These are phyloP conservation scores for Eutrema heterophyllum DNA, from an alignment of 345 rosid species.

Conservation along the genomic window DNA sequence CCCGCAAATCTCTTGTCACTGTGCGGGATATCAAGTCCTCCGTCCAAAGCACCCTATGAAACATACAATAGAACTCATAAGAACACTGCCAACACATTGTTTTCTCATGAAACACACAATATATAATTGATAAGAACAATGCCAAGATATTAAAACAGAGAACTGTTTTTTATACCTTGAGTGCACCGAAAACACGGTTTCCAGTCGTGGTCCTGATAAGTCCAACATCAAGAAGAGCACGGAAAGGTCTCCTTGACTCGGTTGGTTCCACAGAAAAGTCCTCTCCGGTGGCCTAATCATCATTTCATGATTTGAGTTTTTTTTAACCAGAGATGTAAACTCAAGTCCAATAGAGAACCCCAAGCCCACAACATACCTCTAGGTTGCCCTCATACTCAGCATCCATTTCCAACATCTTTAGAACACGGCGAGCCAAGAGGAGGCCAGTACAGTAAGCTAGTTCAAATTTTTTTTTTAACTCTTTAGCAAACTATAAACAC, in stretches of 20 bases:
- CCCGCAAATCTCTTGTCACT: slow-evolving; percentile 77
- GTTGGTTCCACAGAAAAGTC: slow-evolving; percentile 67
- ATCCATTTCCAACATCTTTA: slow-evolving; percentile 67
- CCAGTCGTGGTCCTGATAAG: slow-evolving; percentile 71
- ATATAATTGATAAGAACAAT: no score
- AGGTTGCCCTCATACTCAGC: slow-evolving; percentile 59
- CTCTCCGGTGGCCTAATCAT: slow-evolving; percentile 39
- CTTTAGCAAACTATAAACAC: neutral
- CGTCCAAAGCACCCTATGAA: slow-evolving; percentile 63
- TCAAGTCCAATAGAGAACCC: no score
- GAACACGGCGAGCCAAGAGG: slow-evolving; percentile 67
- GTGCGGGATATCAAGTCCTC: slow-evolving; percentile 76
- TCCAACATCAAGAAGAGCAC: slow-evolving; percentile 81
- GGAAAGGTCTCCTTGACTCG: slow-evolving; percentile 70
- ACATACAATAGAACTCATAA: neutral
- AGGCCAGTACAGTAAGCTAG: slow-evolving; percentile 73
- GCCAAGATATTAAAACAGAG: neutral
- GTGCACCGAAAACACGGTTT: slow-evolving; percentile 72
- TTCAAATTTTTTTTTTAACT: neutral
- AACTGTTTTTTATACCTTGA: slow-evolving; percentile 40
- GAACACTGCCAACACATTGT: neutral
- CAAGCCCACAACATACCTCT: slow-evolving; percentile 35
- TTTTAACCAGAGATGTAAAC: no score
- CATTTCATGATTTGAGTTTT: neutral
- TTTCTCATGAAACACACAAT: no score